Evolutionary conservation across 441 rosid genomes (phyloP).

Genomic region (Manihot esculenta): DNA sequence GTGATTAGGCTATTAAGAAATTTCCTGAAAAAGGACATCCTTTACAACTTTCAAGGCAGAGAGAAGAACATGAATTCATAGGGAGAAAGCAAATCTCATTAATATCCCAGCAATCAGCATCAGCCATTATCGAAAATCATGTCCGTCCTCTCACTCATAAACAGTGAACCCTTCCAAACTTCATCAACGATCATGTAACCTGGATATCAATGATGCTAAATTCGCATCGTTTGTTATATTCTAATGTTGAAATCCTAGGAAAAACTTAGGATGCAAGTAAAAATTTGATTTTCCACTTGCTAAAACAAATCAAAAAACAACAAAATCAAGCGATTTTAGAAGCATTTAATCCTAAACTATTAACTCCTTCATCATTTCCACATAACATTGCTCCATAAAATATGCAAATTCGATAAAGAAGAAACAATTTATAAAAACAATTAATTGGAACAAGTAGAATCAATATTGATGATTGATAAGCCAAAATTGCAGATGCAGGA

Average conservation of each 20-base stretch:
- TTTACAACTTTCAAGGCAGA: background rate
- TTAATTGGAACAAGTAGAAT: background rate
- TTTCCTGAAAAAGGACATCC: background rate
- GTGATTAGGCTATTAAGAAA: background rate
- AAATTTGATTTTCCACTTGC: background rate
- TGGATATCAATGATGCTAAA: background rate
- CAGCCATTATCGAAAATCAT: background rate
- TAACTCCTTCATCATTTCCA: no score
- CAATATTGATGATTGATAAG: background rate
- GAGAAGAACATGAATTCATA: background rate
- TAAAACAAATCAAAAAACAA: background rate
- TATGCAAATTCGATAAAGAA: background rate
- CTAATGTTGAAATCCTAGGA: background rate
- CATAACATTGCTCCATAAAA: background rate
- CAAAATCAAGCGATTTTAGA: background rate
- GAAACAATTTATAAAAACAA: no score
- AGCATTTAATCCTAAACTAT: background rate
- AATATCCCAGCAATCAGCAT: background rate
- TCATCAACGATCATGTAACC: background rate
- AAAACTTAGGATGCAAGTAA: background rate
- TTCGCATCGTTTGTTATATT: no score
- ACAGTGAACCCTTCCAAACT: background rate
- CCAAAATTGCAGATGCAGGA: background rate
- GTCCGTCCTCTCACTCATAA: background rate
- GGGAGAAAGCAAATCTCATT: background rate